A percentile compares a stretch with the other conserved stretches of the same genome.
Conservation (phyloP, 2,329 filamentous ascomycete species). For the Aspergillus luchuensis region DNA sequence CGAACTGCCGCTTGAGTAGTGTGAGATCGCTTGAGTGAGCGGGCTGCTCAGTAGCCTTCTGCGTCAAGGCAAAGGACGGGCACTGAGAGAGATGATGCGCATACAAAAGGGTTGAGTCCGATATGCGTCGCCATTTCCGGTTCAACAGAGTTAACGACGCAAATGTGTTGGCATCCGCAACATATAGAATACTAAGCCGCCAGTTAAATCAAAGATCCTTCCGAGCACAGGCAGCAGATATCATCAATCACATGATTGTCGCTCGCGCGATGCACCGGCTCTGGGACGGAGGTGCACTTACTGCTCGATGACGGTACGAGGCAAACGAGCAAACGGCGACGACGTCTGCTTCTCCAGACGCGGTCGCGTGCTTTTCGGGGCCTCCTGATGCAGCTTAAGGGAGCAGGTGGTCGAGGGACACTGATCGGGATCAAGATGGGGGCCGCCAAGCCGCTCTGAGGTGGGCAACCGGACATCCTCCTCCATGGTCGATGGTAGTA, state of each 20-base stretch:
- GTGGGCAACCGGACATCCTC: conserved; percentile 25
- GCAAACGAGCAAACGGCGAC: conserved; percentile 28
- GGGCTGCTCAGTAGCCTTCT: conserved; percentile 35
- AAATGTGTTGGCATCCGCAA: conserved; percentile 50
- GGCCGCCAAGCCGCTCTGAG: conserved; percentile 19
- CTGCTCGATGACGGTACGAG: conserved; percentile 33
- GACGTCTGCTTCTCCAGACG: conserved; percentile 12
- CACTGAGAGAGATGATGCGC: conserved; percentile 49
- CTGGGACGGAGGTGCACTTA: conserved; percentile 23
- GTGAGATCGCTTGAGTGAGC: conserved; percentile 54
- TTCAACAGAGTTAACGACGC: conserved; percentile 51
- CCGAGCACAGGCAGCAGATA: conserved; percentile 1
- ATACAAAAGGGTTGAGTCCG: conserved; percentile 49
- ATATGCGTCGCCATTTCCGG: conserved; percentile 46
- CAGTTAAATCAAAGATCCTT: conserved; percentile 23
- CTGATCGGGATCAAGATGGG: conserved; percentile 12
- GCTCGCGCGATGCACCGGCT: not conserved
- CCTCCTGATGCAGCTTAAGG: conserved; percentile 13
- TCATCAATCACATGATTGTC: not conserved
- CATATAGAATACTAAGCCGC: conserved; percentile 47
- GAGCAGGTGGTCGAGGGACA: not conserved
- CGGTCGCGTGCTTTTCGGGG: conserved; percentile 4
- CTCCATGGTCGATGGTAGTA: conserved; percentile 26
- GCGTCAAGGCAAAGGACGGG: conserved; percentile 44
- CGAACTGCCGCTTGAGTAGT: conserved; percentile 66